Conservation (phyloP, 2,329 filamentous ascomycete species). For the Paraconiothyrium brasiliense region DNA sequence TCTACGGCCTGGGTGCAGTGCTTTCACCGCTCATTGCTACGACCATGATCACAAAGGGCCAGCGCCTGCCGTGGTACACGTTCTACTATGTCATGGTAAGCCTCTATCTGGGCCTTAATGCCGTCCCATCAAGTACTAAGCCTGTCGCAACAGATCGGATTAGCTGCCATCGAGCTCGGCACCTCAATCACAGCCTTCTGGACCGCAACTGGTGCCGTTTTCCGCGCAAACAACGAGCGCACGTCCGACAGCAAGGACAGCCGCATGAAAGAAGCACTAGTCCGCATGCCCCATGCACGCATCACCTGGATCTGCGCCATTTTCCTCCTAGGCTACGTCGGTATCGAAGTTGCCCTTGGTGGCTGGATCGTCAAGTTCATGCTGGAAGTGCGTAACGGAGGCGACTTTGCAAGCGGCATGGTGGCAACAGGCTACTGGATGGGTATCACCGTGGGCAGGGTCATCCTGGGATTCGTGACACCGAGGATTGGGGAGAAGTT, state of each 20-base stretch:
- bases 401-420: slow-evolving; percentile 76
- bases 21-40: slow-evolving; percentile 76
- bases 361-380: slow-evolving; percentile 91
- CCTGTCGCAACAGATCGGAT: slow-evolving; percentile 54
- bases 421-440: slow-evolving; percentile 85
- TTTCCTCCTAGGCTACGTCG: slow-evolving; percentile 82
- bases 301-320: slow-evolving; percentile 77
- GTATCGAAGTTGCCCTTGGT: slow-evolving; percentile 77
- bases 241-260: slow-evolving; percentile 57
- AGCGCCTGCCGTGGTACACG: slow-evolving; percentile 70
- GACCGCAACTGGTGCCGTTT: slow-evolving; percentile 66
- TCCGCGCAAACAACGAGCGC: slow-evolving; percentile 61
- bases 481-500: slow-evolving; percentile 76
- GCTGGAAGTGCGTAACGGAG: slow-evolving; percentile 76
- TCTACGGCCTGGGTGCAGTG: slow-evolving; percentile 76
- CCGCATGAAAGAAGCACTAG: slow-evolving; percentile 62
- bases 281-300: slow-evolving; percentile 55
- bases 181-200: slow-evolving; percentile 69
- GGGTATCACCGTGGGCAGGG: slow-evolving; percentile 77
- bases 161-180: slow-evolving; percentile 65
- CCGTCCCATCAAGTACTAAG: slow-evolving; percentile 4
- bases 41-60: slow-evolving; percentile 71
- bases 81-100: slow-evolving; percentile 81
- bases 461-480: slow-evolving; percentile 80
- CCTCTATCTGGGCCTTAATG: slow-evolving; percentile 11